These are phyloP conservation scores for Neocallimastix lanati DNA, from an alignment of 192 early-diverging fungal genomes.

Conservation along the genomic window DNA sequence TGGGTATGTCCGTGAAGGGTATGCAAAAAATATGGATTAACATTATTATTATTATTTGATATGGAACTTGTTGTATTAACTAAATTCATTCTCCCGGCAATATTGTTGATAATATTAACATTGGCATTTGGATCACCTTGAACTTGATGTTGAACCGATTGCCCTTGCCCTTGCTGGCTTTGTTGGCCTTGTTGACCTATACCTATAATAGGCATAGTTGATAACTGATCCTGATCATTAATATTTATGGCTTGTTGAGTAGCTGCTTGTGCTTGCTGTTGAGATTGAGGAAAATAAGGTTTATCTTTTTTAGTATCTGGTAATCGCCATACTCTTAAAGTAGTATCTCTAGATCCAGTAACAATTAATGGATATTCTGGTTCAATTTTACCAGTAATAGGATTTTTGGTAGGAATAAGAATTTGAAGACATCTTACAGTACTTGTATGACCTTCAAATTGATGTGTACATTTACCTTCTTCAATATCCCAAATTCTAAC, in stretches of 20 bases:
- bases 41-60: not conserved
- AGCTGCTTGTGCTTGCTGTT: slow-evolving; percentile 10
- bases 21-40: slow-evolving; percentile 69
- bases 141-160: not conserved
- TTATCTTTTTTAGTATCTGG: slow-evolving; percentile 52
- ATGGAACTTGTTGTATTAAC: not conserved
- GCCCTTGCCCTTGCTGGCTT: slow-evolving; percentile 2
- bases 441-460: slow-evolving; percentile 83
- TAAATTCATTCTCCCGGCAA: not conserved
- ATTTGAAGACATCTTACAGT: slow-evolving; percentile 90
- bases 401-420: slow-evolving; percentile 26
- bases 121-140: not conserved
- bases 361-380: slow-evolving; percentile 60
- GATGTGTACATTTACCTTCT: slow-evolving; percentile 69
- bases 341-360: slow-evolving; percentile 87
- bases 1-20: slow-evolving; percentile 68
- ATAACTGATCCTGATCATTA: not conserved
- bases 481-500: slow-evolving; percentile 95
- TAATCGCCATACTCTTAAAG: slow-evolving; percentile 78
- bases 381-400: slow-evolving; percentile 10
- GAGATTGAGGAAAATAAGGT: slow-evolving; percentile 13
- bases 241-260: slow-evolving; percentile 1
- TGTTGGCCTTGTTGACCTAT: not conserved
- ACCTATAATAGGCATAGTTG: not conserved
- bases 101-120: not conserved